Percentiles rank a stretch among this genome's conserved stretches.
Conservation (phyloP, 257 asterid species). For the Apocynum venetum region DNA sequence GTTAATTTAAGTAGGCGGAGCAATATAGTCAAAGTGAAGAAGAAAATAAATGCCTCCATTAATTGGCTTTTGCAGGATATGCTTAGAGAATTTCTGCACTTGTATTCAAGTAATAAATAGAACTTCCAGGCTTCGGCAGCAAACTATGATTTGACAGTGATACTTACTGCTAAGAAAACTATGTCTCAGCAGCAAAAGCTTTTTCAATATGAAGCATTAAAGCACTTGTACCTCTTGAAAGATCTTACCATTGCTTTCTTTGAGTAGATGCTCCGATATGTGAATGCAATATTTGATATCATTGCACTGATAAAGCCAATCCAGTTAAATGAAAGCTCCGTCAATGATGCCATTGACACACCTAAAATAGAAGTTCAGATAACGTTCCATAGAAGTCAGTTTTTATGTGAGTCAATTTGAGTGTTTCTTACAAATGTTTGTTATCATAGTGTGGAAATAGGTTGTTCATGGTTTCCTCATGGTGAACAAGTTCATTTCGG, state of each 20-base stretch:
- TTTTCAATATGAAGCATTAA: too few species aligned
- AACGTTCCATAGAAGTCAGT: background rate
- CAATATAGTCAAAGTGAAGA: background rate
- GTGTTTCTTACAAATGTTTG: too few species aligned
- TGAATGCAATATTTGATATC: slow-evolving; percentile 58
- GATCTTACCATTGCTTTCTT: slow-evolving; percentile 62
- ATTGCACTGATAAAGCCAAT: slow-evolving; percentile 60
- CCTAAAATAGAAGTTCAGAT: slow-evolving; percentile 27
- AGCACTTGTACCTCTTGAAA: background rate
- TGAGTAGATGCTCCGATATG: slow-evolving; percentile 62
- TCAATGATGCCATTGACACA: slow-evolving; percentile 60
- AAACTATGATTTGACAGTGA: too few species aligned
- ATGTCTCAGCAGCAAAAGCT: too few species aligned
- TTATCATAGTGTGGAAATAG: too few species aligned
- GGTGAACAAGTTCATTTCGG: too few species aligned
- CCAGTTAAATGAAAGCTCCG: slow-evolving; percentile 64
- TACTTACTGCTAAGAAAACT: too few species aligned
- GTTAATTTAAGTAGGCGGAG: too few species aligned
- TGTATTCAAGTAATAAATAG: background rate
- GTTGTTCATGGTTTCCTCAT: too few species aligned
- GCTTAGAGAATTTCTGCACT: background rate
- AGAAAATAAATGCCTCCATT: background rate
- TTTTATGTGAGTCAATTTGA: too few species aligned
- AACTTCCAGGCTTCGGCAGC: too few species aligned
- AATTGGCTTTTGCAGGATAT: background rate